Percentiles rank a stretch among this genome's conserved stretches.
These are phyloP conservation scores for Sanguinoderma infundibulare DNA, from an alignment of 1,284 basidiomycete species.

Conservation along the genomic window DNA sequence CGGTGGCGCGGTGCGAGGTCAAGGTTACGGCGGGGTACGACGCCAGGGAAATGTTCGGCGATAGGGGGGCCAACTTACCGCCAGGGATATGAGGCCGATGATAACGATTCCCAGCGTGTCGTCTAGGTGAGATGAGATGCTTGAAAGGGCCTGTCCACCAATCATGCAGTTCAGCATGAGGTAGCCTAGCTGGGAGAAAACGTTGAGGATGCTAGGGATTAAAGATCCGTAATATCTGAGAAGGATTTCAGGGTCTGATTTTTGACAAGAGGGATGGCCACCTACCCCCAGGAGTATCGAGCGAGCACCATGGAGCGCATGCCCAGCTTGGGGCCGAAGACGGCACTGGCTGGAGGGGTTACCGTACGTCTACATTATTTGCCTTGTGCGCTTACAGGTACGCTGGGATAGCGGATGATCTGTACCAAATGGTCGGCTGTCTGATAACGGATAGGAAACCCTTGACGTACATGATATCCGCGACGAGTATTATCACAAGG, in stretches of 20 bases:
- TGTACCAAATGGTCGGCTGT: conserved; percentile 10
- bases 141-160: conserved; percentile 74
- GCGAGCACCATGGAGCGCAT: conserved; percentile 69
- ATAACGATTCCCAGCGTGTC: conserved; percentile 81
- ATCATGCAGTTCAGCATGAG: conserved; percentile 77
- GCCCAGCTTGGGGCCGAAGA: conserved; percentile 66
- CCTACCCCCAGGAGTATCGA: conserved; percentile 58
- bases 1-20: too few species aligned
- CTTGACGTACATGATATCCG: conserved; percentile 56
- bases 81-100: conserved; percentile 70
- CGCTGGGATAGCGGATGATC: conserved; percentile 43
- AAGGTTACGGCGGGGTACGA: too few species aligned
- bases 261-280: not conserved
- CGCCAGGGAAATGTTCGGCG: not conserved
- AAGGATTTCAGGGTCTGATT: not conserved
- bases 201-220: conserved; percentile 68
- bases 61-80: conserved; percentile 37
- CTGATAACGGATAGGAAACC: not conserved
- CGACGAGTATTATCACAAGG: conserved; percentile 52
- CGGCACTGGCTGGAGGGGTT: conserved; percentile 45
- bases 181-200: conserved; percentile 70
- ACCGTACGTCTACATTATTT: too few species aligned
- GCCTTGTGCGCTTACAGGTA: conserved; percentile 66
- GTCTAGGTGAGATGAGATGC: conserved; percentile 56
- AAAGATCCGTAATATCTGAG: conserved; percentile 63